Evolutionary conservation across 75 land plant genomes (phyloP).

Genomic region (Cunninghamia lanceolata): DNA sequence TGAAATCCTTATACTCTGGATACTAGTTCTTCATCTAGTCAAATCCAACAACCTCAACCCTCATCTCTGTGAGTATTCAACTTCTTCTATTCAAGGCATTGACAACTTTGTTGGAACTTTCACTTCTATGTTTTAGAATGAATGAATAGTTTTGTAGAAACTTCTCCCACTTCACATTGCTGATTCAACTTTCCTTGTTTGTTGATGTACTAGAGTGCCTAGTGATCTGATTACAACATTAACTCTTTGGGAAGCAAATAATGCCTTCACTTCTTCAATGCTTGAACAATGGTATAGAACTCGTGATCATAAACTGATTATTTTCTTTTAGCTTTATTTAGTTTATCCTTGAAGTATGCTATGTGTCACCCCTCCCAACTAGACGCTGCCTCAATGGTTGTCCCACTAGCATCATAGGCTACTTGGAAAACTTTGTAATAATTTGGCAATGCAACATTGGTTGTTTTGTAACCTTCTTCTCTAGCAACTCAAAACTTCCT

Average conservation of each 20-base stretch:
- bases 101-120: neutral
- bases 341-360: neutral
- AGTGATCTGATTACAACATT: neutral
- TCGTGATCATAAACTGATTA: neutral
- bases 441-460: too few relatives aligned
- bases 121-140: neutral
- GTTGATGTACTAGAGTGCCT: neutral
- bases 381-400: too few relatives aligned
- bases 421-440: too few relatives aligned
- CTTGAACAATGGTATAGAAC: conserved; percentile 4
- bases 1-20: neutral
- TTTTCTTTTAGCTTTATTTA: neutral
- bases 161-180: neutral
- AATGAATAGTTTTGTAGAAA: neutral
- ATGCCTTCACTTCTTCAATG: neutral
- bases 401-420: too few relatives aligned
- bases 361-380: too few relatives aligned
- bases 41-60: neutral
- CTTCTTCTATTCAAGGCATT: neutral
- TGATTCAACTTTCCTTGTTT: neutral
- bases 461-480: neutral
- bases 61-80: neutral
- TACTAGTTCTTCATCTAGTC: neutral
- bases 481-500: neutral
- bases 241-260: conserved; percentile 4